Base-by-base conservation (phyloP, 2,329 filamentous ascomycete species). In the Zymoseptoria crescenta region DNA sequence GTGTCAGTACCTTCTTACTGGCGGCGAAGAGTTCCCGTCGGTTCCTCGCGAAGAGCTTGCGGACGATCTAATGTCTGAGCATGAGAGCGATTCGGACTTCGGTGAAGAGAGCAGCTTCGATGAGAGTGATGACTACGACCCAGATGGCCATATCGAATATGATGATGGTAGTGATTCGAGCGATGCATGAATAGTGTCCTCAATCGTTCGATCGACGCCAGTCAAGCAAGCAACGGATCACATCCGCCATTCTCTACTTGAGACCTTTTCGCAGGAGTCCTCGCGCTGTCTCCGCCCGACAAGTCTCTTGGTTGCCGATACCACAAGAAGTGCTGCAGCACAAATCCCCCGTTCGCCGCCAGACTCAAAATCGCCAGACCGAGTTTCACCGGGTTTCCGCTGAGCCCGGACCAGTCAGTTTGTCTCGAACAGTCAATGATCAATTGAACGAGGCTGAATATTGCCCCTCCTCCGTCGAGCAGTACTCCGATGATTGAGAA, bases 331-430 rank as follows among this genome's bases (percentile, higher is more conserved):
- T 97, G 93, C 76, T 97, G 93, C 4, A 82, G 70, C 54, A 96
- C 87, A 71, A 97, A 97, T 52, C 96, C 78, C 29, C 87, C 62
- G 71, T 97, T 92, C 72, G 96, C 96, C 2, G 89, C 72, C 68
- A 96, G 87, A 60, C 86, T 90, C 54, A 96, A 83, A 68, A 96
- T 93, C 10, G 89, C 88, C 41, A 97, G 80, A 4, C 86, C 84
- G 59, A 97, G 84, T 77, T 97, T 99, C 68, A 94, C 87, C 0
- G 91, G 90, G 72, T 97, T 97, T 1, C 92, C 93, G 0, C 87
- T 91, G 59, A 97, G 80, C 24, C 93, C 94, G 50, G 86, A 88
- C 92, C 93, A 96, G 76, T 96, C 91, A 58, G 81, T 82, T 73
- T 94, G 86, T 49, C 94, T 76, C 59, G 87, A 89, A 59, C 89